Percentiles rank a stretch among this genome's conserved stretches.
Evolutionary conservation across 1,284 basidiomycete genomes (phyloP).

Genomic region (Microbotryum intermedium): DNA sequence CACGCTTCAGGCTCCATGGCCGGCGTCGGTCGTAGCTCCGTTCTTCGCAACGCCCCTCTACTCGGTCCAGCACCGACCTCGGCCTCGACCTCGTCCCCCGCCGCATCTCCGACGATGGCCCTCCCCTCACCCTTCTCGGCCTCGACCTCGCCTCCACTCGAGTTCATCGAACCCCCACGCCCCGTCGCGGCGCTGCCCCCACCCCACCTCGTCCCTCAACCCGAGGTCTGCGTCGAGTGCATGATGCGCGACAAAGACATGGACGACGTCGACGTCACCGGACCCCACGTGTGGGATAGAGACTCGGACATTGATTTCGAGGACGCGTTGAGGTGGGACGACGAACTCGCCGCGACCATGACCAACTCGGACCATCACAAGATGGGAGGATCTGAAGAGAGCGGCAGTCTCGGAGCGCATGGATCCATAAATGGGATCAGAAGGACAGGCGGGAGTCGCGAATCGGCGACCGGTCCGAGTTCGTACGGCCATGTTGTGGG

Average conservation of each 20-base stretch:
- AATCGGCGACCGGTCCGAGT: background rate
- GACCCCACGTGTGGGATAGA: conserved; percentile 81
- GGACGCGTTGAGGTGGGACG: conserved; percentile 66
- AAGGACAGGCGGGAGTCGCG: conserved; percentile 15
- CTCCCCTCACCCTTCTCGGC: background rate
- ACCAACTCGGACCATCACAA: background rate
- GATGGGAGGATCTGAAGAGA: background rate
- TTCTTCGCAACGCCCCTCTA: conserved; percentile 3
- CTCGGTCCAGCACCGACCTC: background rate
- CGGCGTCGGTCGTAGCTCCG: conserved; percentile 23
- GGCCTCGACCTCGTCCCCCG: too few species aligned
- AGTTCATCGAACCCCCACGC: background rate
- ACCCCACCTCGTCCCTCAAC: conserved; percentile 34
- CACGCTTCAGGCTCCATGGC: conserved; percentile 5
- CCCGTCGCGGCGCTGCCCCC: background rate
- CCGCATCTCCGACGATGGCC: too few species aligned
- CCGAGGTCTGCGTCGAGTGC: conserved; percentile 89
- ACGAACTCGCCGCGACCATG: conserved; percentile 22
- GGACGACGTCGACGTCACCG: conserved; percentile 84
- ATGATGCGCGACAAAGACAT: conserved; percentile 99
- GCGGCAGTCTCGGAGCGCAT: background rate
- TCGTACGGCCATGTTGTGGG: too few species aligned
- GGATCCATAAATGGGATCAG: too few species aligned
- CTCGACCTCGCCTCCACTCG: background rate
- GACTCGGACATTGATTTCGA: conserved; percentile 75